These are phyloP conservation scores for Cyberlindnera lachancei DNA, from an alignment of 805 yeast species.

Conservation along the genomic window DNA sequence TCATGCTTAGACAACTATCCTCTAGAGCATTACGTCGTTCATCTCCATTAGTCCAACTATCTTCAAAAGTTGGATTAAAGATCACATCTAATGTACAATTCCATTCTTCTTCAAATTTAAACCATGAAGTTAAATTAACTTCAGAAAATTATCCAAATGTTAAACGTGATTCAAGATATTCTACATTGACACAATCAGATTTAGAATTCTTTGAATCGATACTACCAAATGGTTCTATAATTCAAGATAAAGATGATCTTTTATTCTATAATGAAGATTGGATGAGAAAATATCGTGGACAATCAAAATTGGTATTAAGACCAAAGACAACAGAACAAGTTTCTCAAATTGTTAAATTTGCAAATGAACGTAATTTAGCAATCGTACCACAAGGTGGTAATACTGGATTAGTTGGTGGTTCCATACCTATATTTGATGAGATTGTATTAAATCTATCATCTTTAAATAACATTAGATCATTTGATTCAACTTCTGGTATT, in stretches of 20 bases:
- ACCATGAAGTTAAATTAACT: conserved; percentile 51
- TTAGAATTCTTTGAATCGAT: conserved; percentile 52
- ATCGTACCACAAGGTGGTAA: conserved; percentile 97
- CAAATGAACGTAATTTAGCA: conserved; percentile 71
- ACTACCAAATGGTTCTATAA: conserved; percentile 40
- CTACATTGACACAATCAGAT: conserved; percentile 47
- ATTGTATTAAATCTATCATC: conserved; percentile 62
- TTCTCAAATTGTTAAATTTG: conserved; percentile 66
- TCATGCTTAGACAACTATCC: too few relatives aligned
- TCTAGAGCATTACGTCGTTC: too few relatives aligned
- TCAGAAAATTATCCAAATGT: conserved; percentile 62
- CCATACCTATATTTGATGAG: conserved; percentile 89
- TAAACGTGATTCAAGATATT: conserved; percentile 42
- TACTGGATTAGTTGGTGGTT: conserved; percentile 94
- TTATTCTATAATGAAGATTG: conserved; percentile 79
- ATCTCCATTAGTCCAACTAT: not conserved
- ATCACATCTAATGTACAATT: too few relatives aligned
- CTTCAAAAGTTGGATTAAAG: not conserved
- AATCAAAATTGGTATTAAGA: conserved; percentile 68
- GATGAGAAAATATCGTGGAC: conserved; percentile 93
- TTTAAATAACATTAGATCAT: conserved; percentile 72
- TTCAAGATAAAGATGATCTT: conserved; percentile 56
- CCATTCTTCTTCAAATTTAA: too few relatives aligned
- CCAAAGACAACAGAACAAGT: conserved; percentile 80
- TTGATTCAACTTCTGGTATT: conserved; percentile 78